Percentiles rank a stretch among this genome's conserved stretches.
phyloP scores from a whole-genome alignment of 148 eudicot species.

The Fagopyrum esculentum region DNA sequence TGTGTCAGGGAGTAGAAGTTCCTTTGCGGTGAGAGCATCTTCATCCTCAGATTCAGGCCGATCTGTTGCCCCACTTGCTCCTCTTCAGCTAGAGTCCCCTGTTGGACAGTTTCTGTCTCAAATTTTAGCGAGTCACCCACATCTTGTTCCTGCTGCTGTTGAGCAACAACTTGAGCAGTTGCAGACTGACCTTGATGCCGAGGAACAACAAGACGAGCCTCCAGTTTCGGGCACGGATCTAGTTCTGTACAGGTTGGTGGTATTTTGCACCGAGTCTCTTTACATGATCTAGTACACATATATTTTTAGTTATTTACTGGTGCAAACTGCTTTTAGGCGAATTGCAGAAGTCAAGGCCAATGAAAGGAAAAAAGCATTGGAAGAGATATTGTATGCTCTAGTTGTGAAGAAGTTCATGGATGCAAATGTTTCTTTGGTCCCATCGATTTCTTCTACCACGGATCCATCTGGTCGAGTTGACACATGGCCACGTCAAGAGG shows the following conservation, averaged over 20 bases:
- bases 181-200: constrained; percentile 60
- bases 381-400: constrained; percentile 83
- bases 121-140: constrained; percentile 80
- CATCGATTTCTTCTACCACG: constrained; percentile 49
- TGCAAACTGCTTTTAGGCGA: constrained; percentile 42
- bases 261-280: neutral
- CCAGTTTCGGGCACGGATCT: constrained; percentile 69
- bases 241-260: constrained; percentile 69
- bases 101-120: constrained; percentile 84
- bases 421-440: constrained; percentile 62
- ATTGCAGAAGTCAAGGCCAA: constrained; percentile 89
- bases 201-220: constrained; percentile 61
- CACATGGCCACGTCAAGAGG: constrained; percentile 57
- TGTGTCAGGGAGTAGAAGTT: constrained; percentile 17
- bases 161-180: constrained; percentile 97
- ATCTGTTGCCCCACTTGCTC: constrained; percentile 56
- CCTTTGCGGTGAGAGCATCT: constrained; percentile 47
- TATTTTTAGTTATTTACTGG: neutral
- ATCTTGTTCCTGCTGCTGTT: constrained; percentile 89
- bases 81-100: constrained; percentile 89
- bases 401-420: constrained; percentile 91
- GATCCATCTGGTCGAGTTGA: constrained; percentile 53
- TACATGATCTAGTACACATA: neutral
- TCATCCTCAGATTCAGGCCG: constrained; percentile 46
- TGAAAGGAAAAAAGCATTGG: constrained; percentile 73